These are phyloP conservation scores for Camellia japonica DNA, from an alignment of 148 eudicot genomes.

Conservation along the genomic window DNA sequence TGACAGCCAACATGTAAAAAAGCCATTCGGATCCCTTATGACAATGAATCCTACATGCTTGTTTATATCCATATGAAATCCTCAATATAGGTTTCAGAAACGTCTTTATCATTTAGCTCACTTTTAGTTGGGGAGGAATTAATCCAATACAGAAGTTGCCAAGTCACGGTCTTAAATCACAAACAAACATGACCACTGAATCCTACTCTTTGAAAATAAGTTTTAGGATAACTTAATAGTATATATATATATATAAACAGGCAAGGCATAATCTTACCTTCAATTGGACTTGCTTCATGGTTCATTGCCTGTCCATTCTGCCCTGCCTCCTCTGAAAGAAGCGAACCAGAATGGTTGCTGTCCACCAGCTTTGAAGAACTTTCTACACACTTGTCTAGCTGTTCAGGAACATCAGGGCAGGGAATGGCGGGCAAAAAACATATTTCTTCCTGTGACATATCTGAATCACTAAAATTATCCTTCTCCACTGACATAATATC, in stretches of 20 bases:
- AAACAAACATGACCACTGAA: background rate
- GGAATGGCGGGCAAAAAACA: conserved; percentile 77
- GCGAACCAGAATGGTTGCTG: conserved; percentile 61
- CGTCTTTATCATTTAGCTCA: no score
- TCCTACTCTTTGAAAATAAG: background rate
- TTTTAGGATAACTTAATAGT: background rate
- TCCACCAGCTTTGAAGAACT: conserved; percentile 53
- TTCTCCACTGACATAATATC: conserved; percentile 74
- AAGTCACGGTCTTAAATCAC: background rate
- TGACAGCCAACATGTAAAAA: no score
- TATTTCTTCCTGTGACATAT: conserved; percentile 79
- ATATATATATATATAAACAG: background rate
- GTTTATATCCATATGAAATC: background rate
- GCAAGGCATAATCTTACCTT: conserved; percentile 40
- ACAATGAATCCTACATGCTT: background rate
- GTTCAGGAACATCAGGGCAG: conserved; percentile 64
- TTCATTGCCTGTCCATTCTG: conserved; percentile 60
- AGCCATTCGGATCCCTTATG: no score
- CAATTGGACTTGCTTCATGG: conserved; percentile 62
- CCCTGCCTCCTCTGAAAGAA: conserved; percentile 63
- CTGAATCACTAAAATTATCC: conserved; percentile 86
- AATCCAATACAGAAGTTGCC: background rate
- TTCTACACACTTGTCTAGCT: conserved; percentile 48
- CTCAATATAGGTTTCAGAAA: background rate
- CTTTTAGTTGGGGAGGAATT: background rate